Evolutionary conservation across 805 yeast species (phyloP).

Genomic region (Tetrapisispora taiwanensis): DNA sequence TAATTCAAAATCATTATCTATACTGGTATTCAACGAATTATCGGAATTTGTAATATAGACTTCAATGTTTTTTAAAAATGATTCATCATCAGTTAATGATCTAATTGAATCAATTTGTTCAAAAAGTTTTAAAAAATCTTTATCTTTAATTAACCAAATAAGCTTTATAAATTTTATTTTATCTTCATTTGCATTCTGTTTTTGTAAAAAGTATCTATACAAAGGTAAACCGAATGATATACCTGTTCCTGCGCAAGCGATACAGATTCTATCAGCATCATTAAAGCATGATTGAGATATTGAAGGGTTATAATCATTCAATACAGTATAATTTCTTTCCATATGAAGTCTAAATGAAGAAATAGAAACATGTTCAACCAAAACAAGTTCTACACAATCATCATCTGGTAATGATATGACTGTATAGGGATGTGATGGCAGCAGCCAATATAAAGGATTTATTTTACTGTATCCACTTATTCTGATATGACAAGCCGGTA

Average conservation of each 20-base stretch:
- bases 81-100: conserved; percentile 6
- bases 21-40: conserved; percentile 6
- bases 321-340: conserved; percentile 30
- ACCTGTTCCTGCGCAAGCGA: conserved; percentile 69
- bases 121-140: conserved; percentile 39
- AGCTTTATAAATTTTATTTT: conserved; percentile 29
- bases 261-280: conserved; percentile 40
- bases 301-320: conserved; percentile 36
- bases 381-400: conserved; percentile 33
- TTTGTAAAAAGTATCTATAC: conserved; percentile 28
- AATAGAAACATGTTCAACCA: conserved; percentile 29
- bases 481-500: conserved; percentile 53
- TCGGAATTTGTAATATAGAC: conserved; percentile 9
- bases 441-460: conserved; percentile 36
- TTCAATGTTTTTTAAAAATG: conserved; percentile 4
- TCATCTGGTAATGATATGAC: conserved; percentile 39
- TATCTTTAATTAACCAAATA: conserved; percentile 45
- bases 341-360: conserved; percentile 27
- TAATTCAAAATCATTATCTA: conserved; percentile 4
- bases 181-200: neutral
- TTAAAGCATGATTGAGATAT: conserved; percentile 36
- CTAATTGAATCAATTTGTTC: conserved; percentile 7
- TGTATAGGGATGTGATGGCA: conserved; percentile 63
- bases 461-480: conserved; percentile 30
- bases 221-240: conserved; percentile 53